These are phyloP conservation scores for Hypoxylon crocopeplum DNA, from an alignment of 495 filamentous ascomycete species.

Conservation along the genomic window DNA sequence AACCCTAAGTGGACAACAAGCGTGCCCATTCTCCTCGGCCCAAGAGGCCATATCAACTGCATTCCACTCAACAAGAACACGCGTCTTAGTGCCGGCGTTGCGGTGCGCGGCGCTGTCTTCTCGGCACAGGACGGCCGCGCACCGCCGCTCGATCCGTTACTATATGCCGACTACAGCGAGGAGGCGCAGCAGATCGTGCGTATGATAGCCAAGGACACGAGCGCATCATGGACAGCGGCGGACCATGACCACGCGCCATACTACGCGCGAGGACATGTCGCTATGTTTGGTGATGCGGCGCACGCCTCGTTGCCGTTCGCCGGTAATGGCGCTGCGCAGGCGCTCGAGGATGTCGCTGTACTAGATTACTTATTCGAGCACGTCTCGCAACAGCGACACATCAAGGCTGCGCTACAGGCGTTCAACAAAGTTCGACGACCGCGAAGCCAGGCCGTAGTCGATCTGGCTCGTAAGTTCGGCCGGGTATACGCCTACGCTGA, in stretches of 20 bases:
- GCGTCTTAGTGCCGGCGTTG: conserved; percentile 48
- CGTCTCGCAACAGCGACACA: conserved; percentile 11
- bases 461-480: conserved; percentile 42
- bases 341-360: conserved; percentile 64
- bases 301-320: conserved; percentile 66
- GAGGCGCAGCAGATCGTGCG: conserved; percentile 44
- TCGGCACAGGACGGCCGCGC: background rate
- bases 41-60: conserved; percentile 46
- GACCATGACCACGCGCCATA: conserved; percentile 62
- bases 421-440: conserved; percentile 38
- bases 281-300: conserved; percentile 64
- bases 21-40: conserved; percentile 47
- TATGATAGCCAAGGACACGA: conserved; percentile 42
- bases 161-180: conserved; percentile 43
- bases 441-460: conserved; percentile 43
- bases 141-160: conserved; percentile 30
- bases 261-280: conserved; percentile 54
- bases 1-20: conserved; percentile 38
- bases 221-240: conserved; percentile 42
- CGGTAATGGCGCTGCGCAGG: conserved; percentile 65
- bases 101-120: conserved; percentile 37
- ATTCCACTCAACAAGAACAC: conserved; percentile 50
- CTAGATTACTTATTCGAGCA: conserved; percentile 44
- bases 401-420: conserved; percentile 38
- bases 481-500: conserved; percentile 45